Base-by-base conservation (phyloP, 139 green algal genomes). In the Haematococcus sp. region DNA sequence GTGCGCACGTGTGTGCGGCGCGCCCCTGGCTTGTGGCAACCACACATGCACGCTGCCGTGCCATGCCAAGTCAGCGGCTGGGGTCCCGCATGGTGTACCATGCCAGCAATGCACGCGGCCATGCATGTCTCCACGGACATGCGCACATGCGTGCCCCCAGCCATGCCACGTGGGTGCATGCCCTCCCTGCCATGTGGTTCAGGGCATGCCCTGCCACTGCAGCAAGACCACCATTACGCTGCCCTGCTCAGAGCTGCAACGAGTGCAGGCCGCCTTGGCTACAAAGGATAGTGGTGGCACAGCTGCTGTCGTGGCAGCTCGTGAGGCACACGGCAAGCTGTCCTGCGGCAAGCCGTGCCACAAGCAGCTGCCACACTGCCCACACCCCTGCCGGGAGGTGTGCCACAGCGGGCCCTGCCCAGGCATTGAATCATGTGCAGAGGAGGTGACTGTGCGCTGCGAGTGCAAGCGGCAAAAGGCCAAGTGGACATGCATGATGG, bases 321-420 rank as follows among this genome's bases (percentile, higher is more conserved):
- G n/a, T 17, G 30, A 11, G 32, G 16, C 35, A 35, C 27, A 17
- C 0, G 67, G 56, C 5, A 31, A n/a, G 74, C 79, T 92, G 65
- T 81, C 66, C 27, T 94, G 90, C 52, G 71, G 70, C 20, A 90
- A 89, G 76, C 73, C 77, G 2, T 95, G 90, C 75, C 82, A 89
- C 71, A 61, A 73, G 33, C 61, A 76, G 71, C 76, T 94, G 32
- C 65, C 77, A 0, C 64, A 40, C 70, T 95, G 90, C 78, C 77
- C 78, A 15, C 90, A 95, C 59, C 68, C 82, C 3, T 95, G 90
- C 78, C 44, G 76, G 44, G 71, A 49, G 15, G 4, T 52, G 0
- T 95, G 90, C 78, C 90, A 95, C 52, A 7, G 27, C 4, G 87
- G 88, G 1, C 2, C 66, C n/a, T 95, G 90, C 80, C 81, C 88